Evolutionary conservation across 2,329 filamentous ascomycete species (phyloP).

Genomic region (Waltergamsia citrina): DNA sequence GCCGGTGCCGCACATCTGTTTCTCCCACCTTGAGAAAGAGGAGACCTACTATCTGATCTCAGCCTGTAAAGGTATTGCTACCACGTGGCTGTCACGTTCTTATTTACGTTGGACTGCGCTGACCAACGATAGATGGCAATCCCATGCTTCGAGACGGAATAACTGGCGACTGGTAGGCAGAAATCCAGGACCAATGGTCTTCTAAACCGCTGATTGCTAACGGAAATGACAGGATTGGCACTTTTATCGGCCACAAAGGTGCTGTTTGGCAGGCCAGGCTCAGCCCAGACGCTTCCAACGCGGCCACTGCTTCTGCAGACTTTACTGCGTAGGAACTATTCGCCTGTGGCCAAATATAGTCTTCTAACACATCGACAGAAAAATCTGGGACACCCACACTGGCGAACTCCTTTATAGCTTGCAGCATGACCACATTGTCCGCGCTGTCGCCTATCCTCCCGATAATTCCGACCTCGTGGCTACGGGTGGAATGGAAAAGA

Average conservation of each 20-base stretch:
- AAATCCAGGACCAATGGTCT: not conserved
- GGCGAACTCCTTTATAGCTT: conserved; percentile 83
- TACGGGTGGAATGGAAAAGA: conserved; percentile 94
- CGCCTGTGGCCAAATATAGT: not conserved
- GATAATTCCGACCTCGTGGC: conserved; percentile 77
- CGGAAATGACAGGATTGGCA: conserved; percentile 77
- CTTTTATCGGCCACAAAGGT: conserved; percentile 96
- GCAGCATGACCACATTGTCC: conserved; percentile 90
- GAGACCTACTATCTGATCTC: conserved; percentile 88
- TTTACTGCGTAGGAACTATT: conserved; percentile 67
- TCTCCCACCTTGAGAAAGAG: conserved; percentile 74
- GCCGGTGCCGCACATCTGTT: conserved; percentile 83
- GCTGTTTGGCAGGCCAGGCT: conserved; percentile 94
- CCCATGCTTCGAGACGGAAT: conserved; percentile 96
- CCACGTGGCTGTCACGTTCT: conserved; percentile 4
- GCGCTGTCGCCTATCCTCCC: conserved; percentile 81
- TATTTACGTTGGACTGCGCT: conserved; percentile 9
- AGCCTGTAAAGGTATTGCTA: conserved; percentile 67
- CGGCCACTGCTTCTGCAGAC: conserved; percentile 90
- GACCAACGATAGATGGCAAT: conserved; percentile 65
- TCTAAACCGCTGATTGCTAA: conserved; percentile 7
- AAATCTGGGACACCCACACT: conserved; percentile 94
- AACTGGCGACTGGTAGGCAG: conserved; percentile 76
- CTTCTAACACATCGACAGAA: conserved; percentile 40
- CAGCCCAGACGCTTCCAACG: conserved; percentile 77